phyloP scores from a whole-genome alignment of 2,329 filamentous ascomycete species.

The Verticillium tricorpus region DNA sequence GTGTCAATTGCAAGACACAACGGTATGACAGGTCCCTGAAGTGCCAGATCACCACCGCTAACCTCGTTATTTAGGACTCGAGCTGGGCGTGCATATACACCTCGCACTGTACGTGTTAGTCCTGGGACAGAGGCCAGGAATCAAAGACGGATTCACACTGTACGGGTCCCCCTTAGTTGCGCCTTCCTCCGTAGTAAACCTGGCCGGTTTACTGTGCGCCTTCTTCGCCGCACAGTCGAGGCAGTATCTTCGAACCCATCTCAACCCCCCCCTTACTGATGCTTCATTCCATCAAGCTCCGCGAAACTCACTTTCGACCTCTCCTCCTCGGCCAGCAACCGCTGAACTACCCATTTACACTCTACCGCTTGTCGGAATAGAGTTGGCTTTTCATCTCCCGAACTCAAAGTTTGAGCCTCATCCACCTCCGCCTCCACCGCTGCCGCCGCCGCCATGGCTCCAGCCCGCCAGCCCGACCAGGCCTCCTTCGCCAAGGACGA shows the following conservation, averaged over 20 bases:
- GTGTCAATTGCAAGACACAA: not conserved
- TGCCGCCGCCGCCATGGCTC: conserved; percentile 29
- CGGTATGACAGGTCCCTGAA: not conserved
- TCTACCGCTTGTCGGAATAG: not conserved
- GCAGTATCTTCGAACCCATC: not conserved
- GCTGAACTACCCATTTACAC: not conserved
- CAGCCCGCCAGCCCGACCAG: conserved; percentile 31
- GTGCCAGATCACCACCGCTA: not conserved
- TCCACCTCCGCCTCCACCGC: not conserved
- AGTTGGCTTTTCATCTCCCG: not conserved
- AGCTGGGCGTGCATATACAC: not conserved
- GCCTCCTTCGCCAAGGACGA: conserved; percentile 68
- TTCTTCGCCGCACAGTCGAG: not conserved
- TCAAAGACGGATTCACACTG: not conserved
- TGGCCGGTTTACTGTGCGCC: not conserved
- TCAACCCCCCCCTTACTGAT: not conserved
- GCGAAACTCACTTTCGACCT: not conserved
- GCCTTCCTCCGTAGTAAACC: not conserved
- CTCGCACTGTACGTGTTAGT: not conserved
- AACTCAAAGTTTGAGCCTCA: not conserved
- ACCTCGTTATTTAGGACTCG: not conserved
- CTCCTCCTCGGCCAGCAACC: not conserved
- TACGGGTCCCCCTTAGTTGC: not conserved
- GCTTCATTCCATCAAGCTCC: not conserved
- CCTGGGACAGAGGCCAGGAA: not conserved